These are phyloP conservation scores for Polygonum maritimum DNA, from an alignment of 148 eudicot genomes.

Conservation along the genomic window DNA sequence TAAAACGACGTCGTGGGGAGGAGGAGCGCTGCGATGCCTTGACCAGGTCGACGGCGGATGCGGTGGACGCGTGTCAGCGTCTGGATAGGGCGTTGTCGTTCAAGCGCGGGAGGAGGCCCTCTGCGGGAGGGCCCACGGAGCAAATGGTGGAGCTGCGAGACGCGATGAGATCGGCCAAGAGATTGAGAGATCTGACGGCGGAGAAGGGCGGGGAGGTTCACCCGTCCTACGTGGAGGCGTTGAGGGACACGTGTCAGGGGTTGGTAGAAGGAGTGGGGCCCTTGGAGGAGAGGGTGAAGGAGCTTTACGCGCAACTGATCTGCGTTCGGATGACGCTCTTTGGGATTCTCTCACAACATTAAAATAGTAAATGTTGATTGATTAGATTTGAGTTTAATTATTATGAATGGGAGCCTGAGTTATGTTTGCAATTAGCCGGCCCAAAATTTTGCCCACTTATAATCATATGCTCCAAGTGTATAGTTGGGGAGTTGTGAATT, in stretches of 20 bases:
- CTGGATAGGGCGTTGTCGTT: background rate
- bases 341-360: background rate
- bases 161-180: background rate
- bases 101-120: background rate
- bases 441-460: background rate
- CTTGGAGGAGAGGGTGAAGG: constrained; percentile 7
- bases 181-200: background rate
- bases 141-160: background rate
- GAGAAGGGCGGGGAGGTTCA: background rate
- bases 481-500: background rate
- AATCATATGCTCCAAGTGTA: background rate
- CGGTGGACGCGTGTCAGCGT: constrained; percentile 1
- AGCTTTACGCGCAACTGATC: background rate
- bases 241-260: background rate
- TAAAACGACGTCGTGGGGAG: background rate
- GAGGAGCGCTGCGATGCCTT: background rate
- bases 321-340: constrained; percentile 1
- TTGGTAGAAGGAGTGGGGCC: constrained; percentile 1
- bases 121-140: background rate
- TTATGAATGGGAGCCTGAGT: background rate
- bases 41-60: background rate
- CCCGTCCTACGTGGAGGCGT: background rate
- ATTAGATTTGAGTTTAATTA: background rate
- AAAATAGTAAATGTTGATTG: background rate
- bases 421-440: background rate